A percentile compares a stretch with the other conserved stretches of the same genome.
phyloP scores from a whole-genome alignment of 2,329 filamentous ascomycete species.

The Septoria petroselini region DNA sequence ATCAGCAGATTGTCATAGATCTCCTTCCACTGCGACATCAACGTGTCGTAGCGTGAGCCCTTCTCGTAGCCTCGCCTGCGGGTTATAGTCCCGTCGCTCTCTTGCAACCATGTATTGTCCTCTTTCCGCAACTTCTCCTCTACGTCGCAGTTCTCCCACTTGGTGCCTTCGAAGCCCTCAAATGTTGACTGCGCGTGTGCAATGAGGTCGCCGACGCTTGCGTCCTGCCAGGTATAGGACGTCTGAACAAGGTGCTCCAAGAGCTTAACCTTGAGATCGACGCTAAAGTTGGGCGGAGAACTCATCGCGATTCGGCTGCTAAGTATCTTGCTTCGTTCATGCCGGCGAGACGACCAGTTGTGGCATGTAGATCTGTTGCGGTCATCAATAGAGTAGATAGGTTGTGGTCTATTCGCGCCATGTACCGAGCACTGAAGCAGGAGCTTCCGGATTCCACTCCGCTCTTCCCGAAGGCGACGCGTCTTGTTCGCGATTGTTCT shows the following conservation, averaged over 20 bases:
- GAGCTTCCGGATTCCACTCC: too few relatives aligned
- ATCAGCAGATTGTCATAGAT: conserved; percentile 20
- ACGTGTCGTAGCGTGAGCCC: conserved; percentile 21
- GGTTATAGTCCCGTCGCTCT: conserved; percentile 13
- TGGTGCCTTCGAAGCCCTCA: conserved; percentile 14
- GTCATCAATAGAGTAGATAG: too few relatives aligned
- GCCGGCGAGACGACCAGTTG: too few relatives aligned
- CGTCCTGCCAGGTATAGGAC: conserved; percentile 16
- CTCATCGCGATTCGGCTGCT: not conserved
- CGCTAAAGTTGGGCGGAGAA: conserved; percentile 17
- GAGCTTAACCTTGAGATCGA: conserved; percentile 19
- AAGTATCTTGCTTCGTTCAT: not conserved
- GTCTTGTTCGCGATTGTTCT: too few relatives aligned
- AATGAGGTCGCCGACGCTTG: conserved; percentile 20
- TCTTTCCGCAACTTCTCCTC: conserved; percentile 19
- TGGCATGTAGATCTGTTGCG: too few relatives aligned
- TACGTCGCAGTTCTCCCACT: conserved; percentile 16
- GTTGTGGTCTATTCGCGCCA: too few relatives aligned
- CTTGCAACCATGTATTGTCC: conserved; percentile 20
- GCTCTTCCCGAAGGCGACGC: too few relatives aligned
- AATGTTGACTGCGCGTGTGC: conserved; percentile 17
- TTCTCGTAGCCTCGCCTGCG: conserved; percentile 24
- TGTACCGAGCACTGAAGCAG: too few relatives aligned
- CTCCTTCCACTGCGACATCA: conserved; percentile 22
- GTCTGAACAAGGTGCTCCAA: conserved; percentile 18